Base-by-base conservation (phyloP, 2,329 filamentous ascomycete genomes). In the Teratosphaeria nubilosa region DNA sequence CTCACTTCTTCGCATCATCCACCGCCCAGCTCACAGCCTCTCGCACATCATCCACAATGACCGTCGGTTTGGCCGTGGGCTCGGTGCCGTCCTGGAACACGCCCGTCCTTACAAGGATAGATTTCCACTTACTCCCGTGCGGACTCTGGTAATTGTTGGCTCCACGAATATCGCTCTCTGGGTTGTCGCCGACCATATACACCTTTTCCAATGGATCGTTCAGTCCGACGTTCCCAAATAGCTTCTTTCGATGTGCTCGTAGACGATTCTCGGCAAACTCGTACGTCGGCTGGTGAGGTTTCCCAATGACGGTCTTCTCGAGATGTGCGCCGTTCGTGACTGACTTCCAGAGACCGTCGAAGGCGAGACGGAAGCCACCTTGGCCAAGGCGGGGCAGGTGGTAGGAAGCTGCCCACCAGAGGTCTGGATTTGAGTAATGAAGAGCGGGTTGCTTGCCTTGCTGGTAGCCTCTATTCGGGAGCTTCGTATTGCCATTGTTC, bases 341-440 rank as follows among this genome's bases (percentile, higher is more conserved):
- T 22, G 85, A 83, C 5, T 77, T 72, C 90, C 91, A 96, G 1
- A 94, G 81, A 0, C 91, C 91, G 63, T 86, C 82, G 16, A 97
- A 75, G 0, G 91, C 88, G 51, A 87, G 87, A 61, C 89, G 84
- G 74, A 97, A 97, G 0, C 89, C 91, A 20, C 94, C 94, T 72
- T 96, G 94, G 0, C 92, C 94, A 50, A 97, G 82, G 5, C 94
- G 86, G 31, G 92, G 90, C 54, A 92, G 82, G 60, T 88, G 89
- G 72, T 95, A 92, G 34, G 82, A 83, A 0, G 91, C 87, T 55
- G 90, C 88, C 91, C 91, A 99, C 68, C 91, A 81, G 3, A 97
- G 77, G 73, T 99, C 94, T 1, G 89, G 84, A 72, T 97, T 97
- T 52, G 86, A 91, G 72, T 95, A 96, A 77, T 87, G 95, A 6